Base-by-base conservation (phyloP, 2,329 filamentous ascomycete species). In the Monosporascus sp. region DNA sequence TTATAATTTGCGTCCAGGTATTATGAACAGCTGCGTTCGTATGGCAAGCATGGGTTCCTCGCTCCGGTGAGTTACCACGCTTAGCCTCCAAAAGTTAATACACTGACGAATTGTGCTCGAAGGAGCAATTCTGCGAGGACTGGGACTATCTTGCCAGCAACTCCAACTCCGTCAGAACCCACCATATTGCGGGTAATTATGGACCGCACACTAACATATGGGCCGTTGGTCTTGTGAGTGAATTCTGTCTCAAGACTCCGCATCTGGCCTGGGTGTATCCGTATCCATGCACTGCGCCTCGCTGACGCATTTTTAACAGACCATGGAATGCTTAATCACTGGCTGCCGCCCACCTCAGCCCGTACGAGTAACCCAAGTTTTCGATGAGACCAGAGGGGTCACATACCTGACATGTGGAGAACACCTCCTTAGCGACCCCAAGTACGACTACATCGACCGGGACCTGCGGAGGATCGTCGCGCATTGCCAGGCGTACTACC, bases 71-170 rank as follows among this genome's bases (percentile, higher is more conserved):
- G 56, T 54, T 15, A n/a, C 11, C 26, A n/a, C 8, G 2, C n/a
- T 22, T 24, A 31, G 2, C 28, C n/a, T 49, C 14, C 37, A 38
- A 2, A 45, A 6, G 2, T 7, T 9, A 44, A 44, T 31, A 4
- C 20, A 40, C 37, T 50, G 40, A 50, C 37, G 11, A 18, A 18
- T 2, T 41, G 14, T 17, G 37, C 44, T 35, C 7, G 35, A 15
- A 56, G 60, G 60, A 62, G 22, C 58, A 60, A 62, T 60, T 62
- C 31, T 49, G 49, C 43, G 11, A 20, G 3, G 56, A 59, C 18
- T 62, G 58, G 60, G 55, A 62, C 26, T 58, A 55, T 15, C 53
- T 62, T 14, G 18, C 38, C 2, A 46, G 3, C 5, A 47, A 52
- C 22, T 28, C 40, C 1, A 44, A 44, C 15, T 2, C 7, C 6